Evolutionary conservation across 345 rosid species (phyloP).

Genomic region (Camelina laxa): DNA sequence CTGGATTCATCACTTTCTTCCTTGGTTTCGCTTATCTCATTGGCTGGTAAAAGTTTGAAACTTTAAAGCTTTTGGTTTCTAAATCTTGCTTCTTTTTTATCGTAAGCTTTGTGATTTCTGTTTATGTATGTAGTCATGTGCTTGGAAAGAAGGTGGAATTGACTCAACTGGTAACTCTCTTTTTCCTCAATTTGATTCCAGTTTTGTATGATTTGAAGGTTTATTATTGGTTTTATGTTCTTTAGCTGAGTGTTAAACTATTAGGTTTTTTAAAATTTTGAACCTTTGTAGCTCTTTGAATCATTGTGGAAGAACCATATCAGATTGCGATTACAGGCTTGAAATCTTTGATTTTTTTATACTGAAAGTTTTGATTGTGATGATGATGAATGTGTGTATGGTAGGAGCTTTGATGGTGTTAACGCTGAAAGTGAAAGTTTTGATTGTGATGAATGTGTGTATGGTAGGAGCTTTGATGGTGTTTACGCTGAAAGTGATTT

Average conservation of each 20-base stretch:
- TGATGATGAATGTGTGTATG: neutral
- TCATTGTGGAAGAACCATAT: neutral
- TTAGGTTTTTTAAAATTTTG: no score
- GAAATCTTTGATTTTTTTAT: constrained; percentile 9
- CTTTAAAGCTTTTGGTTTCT: neutral
- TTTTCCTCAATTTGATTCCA: constrained; percentile 12
- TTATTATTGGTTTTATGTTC: neutral
- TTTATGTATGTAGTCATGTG: constrained; percentile 75
- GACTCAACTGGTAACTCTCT: constrained; percentile 81
- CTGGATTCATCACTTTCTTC: constrained; percentile 75
- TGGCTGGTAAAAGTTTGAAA: constrained; percentile 64
- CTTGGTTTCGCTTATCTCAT: constrained; percentile 83
- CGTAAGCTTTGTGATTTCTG: neutral
- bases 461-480: constrained; percentile 92
- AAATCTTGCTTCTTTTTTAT: neutral
- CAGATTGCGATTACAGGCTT: neutral
- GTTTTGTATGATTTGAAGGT: neutral
- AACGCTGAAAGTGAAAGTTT: neutral
- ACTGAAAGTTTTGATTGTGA: constrained; percentile 1
- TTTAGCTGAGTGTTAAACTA: neutral
- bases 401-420: constrained; percentile 97
- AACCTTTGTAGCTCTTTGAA: no score
- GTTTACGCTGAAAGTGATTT: constrained; percentile 89
- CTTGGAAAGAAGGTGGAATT: constrained; percentile 99
- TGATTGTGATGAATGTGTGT: neutral